Conservation (phyloP, 257 asterid species). For the Mitragyna speciosa region DNA sequence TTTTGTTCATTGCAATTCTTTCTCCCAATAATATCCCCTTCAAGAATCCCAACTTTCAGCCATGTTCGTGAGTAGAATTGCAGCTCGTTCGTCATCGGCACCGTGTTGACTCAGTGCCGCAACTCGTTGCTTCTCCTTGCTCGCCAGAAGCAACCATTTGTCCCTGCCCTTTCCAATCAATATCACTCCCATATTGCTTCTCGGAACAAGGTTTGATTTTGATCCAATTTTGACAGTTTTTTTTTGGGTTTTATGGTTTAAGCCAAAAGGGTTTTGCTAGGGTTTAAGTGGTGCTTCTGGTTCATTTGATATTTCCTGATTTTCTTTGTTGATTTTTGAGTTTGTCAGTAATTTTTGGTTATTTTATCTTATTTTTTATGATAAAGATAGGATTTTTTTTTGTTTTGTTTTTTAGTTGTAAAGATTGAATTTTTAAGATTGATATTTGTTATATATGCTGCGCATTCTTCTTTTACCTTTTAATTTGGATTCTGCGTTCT, state of each 20-base stretch:
- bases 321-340: not conserved
- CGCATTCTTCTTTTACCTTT: not conserved
- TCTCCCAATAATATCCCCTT: not conserved
- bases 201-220: conserved; percentile 39
- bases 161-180: conserved; percentile 30
- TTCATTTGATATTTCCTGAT: conserved; percentile 1
- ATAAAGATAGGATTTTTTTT: not conserved
- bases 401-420: no score
- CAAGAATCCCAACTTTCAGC: not conserved
- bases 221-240: not conserved
- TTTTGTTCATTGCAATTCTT: not conserved
- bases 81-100: conserved; percentile 52
- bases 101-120: conserved; percentile 44
- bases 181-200: conserved; percentile 32
- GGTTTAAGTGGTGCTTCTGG: conserved; percentile 20
- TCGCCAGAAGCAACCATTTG: conserved; percentile 31
- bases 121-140: conserved; percentile 37
- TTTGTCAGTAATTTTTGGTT: no score
- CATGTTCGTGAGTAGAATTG: conserved; percentile 60
- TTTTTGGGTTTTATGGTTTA: not conserved
- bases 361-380: not conserved
- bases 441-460: not conserved
- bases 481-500: not conserved
- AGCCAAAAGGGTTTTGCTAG: conserved; percentile 29
- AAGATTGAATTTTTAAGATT: not conserved